phyloP scores from a whole-genome alignment of 176 grass and related monocot species.

The Zea mays region Zm-B73-REFERENCE-NAM-5.0 NC_050099.1:242589501-242590000 shows the following conservation, averaged over 20 bases:
- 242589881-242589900: constrained; percentile 42
- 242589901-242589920: constrained; percentile 34
- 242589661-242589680: background rate
- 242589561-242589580: background rate
- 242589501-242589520: no score
- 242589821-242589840: no score
- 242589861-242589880: background rate
- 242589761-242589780: background rate
- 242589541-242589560: background rate
- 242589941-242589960: no score
- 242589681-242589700: background rate
- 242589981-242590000: no score
- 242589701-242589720: no score
- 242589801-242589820: background rate
- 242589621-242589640: background rate
- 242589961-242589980: no score
- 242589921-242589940: no score
- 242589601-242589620: no score
- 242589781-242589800: constrained; percentile 3
- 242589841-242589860: background rate
- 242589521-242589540: background rate
- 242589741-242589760: background rate
- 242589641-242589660: background rate
- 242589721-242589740: background rate
- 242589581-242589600: background rate